phyloP scores from a whole-genome alignment of 768 basidiomycete genomes.

The Strobilomyces dryophilus region DNA sequence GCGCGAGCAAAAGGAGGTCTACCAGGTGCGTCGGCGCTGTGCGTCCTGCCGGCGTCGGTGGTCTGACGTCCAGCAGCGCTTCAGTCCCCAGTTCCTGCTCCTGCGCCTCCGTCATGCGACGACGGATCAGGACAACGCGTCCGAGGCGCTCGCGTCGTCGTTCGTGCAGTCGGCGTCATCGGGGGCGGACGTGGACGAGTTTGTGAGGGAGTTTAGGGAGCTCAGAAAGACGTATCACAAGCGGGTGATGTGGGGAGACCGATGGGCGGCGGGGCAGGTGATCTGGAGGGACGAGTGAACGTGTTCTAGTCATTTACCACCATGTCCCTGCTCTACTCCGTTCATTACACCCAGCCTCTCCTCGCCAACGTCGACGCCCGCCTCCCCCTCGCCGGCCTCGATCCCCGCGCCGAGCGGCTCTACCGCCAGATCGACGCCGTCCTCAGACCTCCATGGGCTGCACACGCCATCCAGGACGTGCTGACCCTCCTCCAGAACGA shows the following conservation, averaged over 20 bases:
- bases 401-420: conserved; percentile 7
- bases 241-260: conserved; percentile 83
- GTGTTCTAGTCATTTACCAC: no score
- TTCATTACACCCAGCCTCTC: conserved; percentile 27
- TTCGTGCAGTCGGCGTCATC: conserved; percentile 64
- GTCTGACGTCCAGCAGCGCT: conserved; percentile 50
- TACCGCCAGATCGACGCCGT: conserved; percentile 14
- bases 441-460: conserved; percentile 20
- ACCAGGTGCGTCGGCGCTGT: conserved; percentile 55
- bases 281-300: conserved; percentile 68
- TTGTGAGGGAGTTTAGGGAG: conserved; percentile 85
- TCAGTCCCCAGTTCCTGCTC: conserved; percentile 82
- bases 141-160: conserved; percentile 77
- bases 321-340: conserved; percentile 20
- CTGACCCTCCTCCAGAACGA: conserved; percentile 16
- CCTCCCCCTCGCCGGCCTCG: conserved; percentile 5
- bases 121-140: conserved; percentile 85
- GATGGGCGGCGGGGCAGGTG: conserved; percentile 83
- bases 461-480: conserved; percentile 14
- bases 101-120: conserved; percentile 85
- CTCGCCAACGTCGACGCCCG: conserved; percentile 14
- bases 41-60: not conserved
- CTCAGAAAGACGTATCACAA: conserved; percentile 90
- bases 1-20: conserved; percentile 82
- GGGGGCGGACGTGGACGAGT: conserved; percentile 68